Conservation (phyloP, 1,284 basidiomycete species). For the Schizophyllum amplum region DNA sequence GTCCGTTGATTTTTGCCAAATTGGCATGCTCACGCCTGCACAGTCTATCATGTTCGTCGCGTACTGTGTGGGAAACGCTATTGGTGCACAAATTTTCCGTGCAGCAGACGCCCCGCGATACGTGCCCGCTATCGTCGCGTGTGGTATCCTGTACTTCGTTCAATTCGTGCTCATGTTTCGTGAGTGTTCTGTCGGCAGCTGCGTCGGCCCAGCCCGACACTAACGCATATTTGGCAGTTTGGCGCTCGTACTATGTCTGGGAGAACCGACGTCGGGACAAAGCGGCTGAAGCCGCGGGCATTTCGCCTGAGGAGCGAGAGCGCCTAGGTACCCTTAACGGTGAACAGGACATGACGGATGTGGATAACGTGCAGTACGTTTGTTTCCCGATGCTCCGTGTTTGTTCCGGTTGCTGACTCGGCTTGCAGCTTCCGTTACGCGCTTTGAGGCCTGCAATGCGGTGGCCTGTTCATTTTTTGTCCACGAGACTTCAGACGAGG, state of each 20-base stretch:
- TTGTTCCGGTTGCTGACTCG: too few species aligned
- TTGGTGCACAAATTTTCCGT: slow-evolving; percentile 13
- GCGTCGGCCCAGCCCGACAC: too few species aligned
- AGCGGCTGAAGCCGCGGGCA: background rate
- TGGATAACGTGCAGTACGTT: slow-evolving; percentile 3
- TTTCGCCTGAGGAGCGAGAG: slow-evolving; percentile 1
- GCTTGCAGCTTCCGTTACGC: too few species aligned
- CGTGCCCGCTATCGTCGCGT: slow-evolving; percentile 10
- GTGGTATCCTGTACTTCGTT: background rate
- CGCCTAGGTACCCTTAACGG: background rate
- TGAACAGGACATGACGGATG: slow-evolving; percentile 1
- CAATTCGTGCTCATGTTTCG: too few species aligned
- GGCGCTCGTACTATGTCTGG: slow-evolving; percentile 3
- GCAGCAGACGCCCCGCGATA: slow-evolving; percentile 12
- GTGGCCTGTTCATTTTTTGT: too few species aligned
- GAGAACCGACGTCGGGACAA: slow-evolving; percentile 1
- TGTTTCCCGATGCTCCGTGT: too few species aligned
- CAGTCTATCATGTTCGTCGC: slow-evolving; percentile 12
- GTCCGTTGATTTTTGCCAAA: background rate
- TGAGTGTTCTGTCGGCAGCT: too few species aligned
- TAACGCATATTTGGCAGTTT: background rate
- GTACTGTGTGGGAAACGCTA: slow-evolving; percentile 14
- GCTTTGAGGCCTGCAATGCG: too few species aligned
- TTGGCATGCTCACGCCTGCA: background rate
- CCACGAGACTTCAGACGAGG: too few species aligned